Evolutionary conservation across 768 basidiomycete species (phyloP).

Genomic region (Podaxis sp.): DNA sequence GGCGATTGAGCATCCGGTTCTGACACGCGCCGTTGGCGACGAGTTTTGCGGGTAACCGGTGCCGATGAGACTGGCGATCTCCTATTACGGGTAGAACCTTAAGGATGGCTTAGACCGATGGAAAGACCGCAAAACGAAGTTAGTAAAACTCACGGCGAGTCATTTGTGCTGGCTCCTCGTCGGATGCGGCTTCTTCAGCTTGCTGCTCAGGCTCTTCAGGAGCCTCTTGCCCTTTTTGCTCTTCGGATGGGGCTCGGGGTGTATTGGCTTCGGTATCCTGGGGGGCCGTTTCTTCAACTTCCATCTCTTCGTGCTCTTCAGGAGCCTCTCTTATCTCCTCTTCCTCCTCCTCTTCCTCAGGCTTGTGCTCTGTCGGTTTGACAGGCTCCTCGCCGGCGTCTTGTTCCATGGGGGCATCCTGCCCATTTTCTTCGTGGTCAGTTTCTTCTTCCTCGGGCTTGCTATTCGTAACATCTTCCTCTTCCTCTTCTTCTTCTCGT

Average conservation of each 20-base stretch:
- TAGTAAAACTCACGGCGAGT: constrained; percentile 30
- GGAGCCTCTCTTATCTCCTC: constrained; percentile 17
- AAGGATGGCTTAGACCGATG: not conserved
- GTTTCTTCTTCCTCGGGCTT: constrained; percentile 17
- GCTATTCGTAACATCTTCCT: constrained; percentile 12
- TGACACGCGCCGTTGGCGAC: constrained; percentile 28
- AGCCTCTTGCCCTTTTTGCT: constrained; percentile 11
- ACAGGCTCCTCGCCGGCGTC: not conserved
- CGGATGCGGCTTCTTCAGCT: constrained; percentile 21
- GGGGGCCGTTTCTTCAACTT: not conserved
- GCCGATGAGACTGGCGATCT: constrained; percentile 32
- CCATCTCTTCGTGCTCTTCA: constrained; percentile 15
- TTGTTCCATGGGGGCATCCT: not conserved
- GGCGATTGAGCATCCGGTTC: constrained; percentile 24
- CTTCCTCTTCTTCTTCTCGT: constrained; percentile 20
- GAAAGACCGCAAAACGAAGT: not conserved
- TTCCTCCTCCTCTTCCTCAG: constrained; percentile 23
- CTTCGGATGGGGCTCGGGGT: constrained; percentile 7
- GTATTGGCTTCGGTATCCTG: constrained; percentile 1
- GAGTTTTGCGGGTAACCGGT: constrained; percentile 26
- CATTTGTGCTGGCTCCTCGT: constrained; percentile 31
- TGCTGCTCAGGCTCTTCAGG: constrained; percentile 9
- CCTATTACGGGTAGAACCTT: constrained; percentile 41
- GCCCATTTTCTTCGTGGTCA: constrained; percentile 17
- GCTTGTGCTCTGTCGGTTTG: constrained; percentile 3